Evolutionary conservation across 1,284 basidiomycete species (phyloP).

Genomic region (Fomitiporia mediterranea): DNA sequence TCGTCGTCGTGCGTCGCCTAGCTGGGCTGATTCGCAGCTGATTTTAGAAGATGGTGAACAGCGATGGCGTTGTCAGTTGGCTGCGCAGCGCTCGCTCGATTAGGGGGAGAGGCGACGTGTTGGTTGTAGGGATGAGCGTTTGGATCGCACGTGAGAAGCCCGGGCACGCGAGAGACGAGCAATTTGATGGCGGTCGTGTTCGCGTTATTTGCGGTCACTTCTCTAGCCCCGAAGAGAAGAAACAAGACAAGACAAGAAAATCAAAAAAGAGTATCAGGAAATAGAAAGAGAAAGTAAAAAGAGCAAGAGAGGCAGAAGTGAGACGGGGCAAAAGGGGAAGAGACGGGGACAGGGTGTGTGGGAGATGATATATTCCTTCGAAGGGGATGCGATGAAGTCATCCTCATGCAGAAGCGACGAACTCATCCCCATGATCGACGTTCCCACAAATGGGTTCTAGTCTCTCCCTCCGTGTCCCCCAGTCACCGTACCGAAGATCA

Average conservation of each 20-base stretch:
- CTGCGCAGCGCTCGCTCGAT: neutral
- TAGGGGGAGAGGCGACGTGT: too few relatives aligned
- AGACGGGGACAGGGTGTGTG: neutral
- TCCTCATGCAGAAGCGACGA: neutral
- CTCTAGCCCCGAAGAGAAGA: neutral
- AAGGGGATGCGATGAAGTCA: constrained; percentile 4
- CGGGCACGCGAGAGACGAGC: too few relatives aligned
- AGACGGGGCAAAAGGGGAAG: neutral
- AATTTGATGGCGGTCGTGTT: neutral
- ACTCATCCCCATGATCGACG: neutral
- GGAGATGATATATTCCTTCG: neutral
- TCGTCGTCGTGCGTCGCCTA: too few relatives aligned
- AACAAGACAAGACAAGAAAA: too few relatives aligned
- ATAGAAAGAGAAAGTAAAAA: neutral
- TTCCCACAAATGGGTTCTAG: neutral
- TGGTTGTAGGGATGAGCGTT: neutral
- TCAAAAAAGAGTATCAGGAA: too few relatives aligned
- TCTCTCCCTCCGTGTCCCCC: neutral
- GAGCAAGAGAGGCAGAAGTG: neutral
- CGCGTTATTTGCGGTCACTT: neutral
- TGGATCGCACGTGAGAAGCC: constrained; percentile 3
- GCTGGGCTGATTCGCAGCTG: too few relatives aligned
- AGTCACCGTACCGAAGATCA: neutral
- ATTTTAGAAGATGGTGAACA: neutral
- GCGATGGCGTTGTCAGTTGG: neutral